Evolutionary conservation across 768 basidiomycete genomes (phyloP).

Genomic region (Naematelia aurantialba): DNA sequence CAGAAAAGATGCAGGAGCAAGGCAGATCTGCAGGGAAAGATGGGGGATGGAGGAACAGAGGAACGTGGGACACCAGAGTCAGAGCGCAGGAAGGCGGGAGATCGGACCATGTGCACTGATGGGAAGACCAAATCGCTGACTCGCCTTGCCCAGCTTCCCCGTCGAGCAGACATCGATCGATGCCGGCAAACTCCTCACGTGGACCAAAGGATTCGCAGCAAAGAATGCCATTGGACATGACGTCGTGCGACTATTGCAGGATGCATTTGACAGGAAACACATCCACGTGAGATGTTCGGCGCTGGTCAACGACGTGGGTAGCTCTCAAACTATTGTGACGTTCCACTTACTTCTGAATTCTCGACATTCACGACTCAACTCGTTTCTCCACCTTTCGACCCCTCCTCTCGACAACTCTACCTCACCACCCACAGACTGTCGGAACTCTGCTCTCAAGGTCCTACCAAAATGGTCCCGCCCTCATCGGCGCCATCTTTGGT

Average conservation of each 20-base stretch:
- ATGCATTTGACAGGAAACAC: constrained; percentile 86
- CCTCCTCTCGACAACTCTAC: not conserved
- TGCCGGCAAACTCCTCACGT: constrained; percentile 79
- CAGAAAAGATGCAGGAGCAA: no score
- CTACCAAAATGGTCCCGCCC: constrained; percentile 86
- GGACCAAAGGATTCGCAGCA: constrained; percentile 89
- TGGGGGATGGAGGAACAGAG: not conserved
- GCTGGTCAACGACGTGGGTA: constrained; percentile 83
- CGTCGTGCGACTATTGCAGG: constrained; percentile 81
- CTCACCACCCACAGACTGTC: constrained; percentile 65
- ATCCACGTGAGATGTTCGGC: constrained; percentile 88
- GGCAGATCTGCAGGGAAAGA: no score
- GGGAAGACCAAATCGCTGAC: not conserved
- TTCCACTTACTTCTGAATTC: not conserved
- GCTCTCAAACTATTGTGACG: not conserved
- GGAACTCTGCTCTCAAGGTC: constrained; percentile 89
- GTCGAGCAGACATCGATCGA: constrained; percentile 93
- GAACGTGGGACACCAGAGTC: not conserved
- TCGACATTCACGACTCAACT: not conserved
- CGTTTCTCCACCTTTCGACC: not conserved
- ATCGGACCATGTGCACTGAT: no score
- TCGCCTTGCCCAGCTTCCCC: constrained; percentile 64
- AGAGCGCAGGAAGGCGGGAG: no score
- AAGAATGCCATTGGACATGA: constrained; percentile 86
- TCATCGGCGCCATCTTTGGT: constrained; percentile 85